phyloP scores from a whole-genome alignment of 805 yeast genomes.

The Sporopachydermia quercuum region DNA sequence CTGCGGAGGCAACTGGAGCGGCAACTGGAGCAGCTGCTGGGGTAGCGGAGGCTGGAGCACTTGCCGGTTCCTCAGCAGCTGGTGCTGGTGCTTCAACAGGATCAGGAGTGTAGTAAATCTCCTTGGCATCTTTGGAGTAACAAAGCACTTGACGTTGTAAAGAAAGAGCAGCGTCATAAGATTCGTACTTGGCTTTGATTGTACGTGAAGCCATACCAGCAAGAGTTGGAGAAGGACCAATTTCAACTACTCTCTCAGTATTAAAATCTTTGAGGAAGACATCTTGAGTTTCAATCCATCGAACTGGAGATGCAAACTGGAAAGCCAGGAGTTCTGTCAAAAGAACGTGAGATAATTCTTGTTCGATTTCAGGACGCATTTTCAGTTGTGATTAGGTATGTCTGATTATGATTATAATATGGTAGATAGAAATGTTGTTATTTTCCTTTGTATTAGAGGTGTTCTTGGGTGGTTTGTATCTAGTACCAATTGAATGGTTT shows the following conservation, averaged over 20 bases:
- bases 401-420: no score
- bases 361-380: conserved; percentile 93
- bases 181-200: conserved; percentile 85
- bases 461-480: no score
- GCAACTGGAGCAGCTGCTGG: conserved; percentile 26
- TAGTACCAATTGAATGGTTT: no score
- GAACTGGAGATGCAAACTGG: conserved; percentile 97
- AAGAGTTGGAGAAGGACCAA: conserved; percentile 97
- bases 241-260: conserved; percentile 94
- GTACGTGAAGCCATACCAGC: conserved; percentile 99
- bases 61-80: conserved; percentile 11
- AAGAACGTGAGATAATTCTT: conserved; percentile 88
- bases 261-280: conserved; percentile 87
- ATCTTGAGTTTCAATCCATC: conserved; percentile 99
- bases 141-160: conserved; percentile 88
- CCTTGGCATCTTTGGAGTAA: conserved; percentile 91
- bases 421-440: no score
- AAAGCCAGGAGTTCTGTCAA: conserved; percentile 93
- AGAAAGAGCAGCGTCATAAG: conserved; percentile 92
- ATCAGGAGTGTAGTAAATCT: conserved; percentile 71
- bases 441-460: no score
- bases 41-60: conserved; percentile 16
- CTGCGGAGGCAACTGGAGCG: conserved; percentile 45
- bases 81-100: conserved; percentile 21
- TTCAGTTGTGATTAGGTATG: conserved; percentile 4